Conservation (phyloP, 768 basidiomycete species). For the Terana coerulea region DNA sequence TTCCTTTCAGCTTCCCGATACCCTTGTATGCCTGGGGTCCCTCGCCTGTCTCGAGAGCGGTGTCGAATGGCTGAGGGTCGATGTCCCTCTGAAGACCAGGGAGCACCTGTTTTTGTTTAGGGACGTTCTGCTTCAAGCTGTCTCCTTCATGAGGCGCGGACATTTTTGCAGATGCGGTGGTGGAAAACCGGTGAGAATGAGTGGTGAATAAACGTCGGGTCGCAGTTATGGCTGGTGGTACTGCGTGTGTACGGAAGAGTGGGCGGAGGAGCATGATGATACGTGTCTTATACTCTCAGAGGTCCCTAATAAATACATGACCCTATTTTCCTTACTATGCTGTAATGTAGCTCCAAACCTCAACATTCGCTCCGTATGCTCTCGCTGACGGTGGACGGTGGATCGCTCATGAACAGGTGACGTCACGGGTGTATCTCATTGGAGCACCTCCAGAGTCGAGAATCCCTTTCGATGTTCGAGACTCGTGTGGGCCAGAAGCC, state of each 20-base stretch:
- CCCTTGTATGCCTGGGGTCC: conserved; percentile 49
- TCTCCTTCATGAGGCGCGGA: conserved; percentile 15
- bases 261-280: conserved; percentile 4
- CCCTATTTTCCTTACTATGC: no score
- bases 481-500: no score
- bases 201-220: background rate
- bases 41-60: conserved; percentile 45
- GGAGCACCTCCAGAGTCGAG: no score
- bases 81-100: conserved; percentile 49
- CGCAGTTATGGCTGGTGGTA: background rate
- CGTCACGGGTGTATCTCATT: no score
- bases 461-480: no score
- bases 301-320: background rate
- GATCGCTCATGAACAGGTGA: no score
- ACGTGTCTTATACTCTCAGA: background rate
- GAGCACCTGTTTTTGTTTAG: conserved; percentile 40
- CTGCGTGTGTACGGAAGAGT: background rate
- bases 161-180: background rate
- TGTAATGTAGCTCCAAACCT: no score
- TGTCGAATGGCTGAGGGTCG: conserved; percentile 36
- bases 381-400: no score
- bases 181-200: background rate
- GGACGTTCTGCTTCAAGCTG: conserved; percentile 24
- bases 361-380: no score
- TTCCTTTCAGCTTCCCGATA: conserved; percentile 36